Evolutionary conservation across 1,139 yeast species (phyloP).

Genomic region (Debaryomycetaceae sp.): DNA sequence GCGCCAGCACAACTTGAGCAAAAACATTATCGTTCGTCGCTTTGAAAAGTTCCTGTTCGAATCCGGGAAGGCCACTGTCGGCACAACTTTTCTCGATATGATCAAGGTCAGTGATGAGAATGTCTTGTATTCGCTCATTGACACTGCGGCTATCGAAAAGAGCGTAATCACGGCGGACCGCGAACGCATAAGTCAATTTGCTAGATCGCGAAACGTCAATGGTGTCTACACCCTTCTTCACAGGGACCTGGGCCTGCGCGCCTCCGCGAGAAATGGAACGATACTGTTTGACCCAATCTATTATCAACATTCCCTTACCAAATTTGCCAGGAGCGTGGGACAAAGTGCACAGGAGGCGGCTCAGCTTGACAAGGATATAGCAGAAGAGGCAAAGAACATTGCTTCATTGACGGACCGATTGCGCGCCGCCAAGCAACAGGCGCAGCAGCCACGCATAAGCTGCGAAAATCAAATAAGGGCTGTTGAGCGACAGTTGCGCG

Average conservation of each 20-base stretch:
- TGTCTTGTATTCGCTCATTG: constrained; percentile 55
- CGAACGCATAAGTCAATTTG: constrained; percentile 36
- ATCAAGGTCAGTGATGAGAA: constrained; percentile 44
- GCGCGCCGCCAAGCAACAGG: constrained; percentile 4
- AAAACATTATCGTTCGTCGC: constrained; percentile 42
- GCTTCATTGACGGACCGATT: constrained; percentile 10
- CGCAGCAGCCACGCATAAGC: constrained; percentile 3
- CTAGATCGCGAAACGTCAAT: constrained; percentile 26
- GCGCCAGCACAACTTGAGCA: constrained; percentile 12
- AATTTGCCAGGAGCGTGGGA: constrained; percentile 14
- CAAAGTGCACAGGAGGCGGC: constrained; percentile 6
- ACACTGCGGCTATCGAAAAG: constrained; percentile 49
- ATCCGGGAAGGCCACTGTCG: constrained; percentile 16
- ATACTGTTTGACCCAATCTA: constrained; percentile 52
- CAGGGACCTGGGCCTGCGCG: constrained; percentile 30
- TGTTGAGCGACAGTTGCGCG: constrained; percentile 7
- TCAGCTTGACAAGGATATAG: constrained; percentile 3
- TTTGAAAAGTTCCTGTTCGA: constrained; percentile 47
- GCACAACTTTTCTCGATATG: constrained; percentile 48
- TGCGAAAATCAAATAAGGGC: constrained; percentile 2
- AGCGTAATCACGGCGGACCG: constrained; percentile 42
- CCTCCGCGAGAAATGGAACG: constrained; percentile 26
- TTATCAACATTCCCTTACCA: constrained; percentile 21
- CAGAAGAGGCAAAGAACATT: constrained; percentile 7
- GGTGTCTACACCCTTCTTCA: constrained; percentile 37